Conservation (phyloP, 768 basidiomycete genomes). For the Pleurotus pulmonarius region DNA sequence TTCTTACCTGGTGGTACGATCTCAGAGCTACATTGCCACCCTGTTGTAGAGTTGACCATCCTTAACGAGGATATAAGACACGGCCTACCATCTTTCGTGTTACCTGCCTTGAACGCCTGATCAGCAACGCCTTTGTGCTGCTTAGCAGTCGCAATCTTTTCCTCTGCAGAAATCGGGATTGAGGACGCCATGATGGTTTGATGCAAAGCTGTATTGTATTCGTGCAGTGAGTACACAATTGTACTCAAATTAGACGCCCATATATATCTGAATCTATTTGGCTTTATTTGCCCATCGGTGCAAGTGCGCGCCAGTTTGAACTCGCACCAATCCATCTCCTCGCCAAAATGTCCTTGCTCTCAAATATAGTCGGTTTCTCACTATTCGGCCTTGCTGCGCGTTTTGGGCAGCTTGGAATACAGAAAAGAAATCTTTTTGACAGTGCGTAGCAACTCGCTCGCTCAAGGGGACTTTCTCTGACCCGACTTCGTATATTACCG, state of each 20-base stretch:
- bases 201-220: constrained; percentile 18
- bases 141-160: constrained; percentile 59
- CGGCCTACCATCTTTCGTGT: constrained; percentile 53
- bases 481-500: not conserved
- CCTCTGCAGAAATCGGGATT: constrained; percentile 17
- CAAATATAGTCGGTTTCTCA: constrained; percentile 75
- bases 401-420: constrained; percentile 84
- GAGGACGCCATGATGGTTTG: not conserved
- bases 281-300: not conserved
- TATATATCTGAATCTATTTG: not conserved
- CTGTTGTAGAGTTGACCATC: no score
- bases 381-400: constrained; percentile 79
- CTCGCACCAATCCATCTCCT: not conserved
- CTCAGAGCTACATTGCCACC: constrained; percentile 47
- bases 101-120: constrained; percentile 64
- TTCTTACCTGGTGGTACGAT: constrained; percentile 65
- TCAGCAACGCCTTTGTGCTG: constrained; percentile 67
- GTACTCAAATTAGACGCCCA: constrained; percentile 5
- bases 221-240: no score
- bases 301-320: not conserved
- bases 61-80: not conserved
- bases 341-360: constrained; percentile 54
- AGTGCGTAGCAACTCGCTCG: constrained; percentile 48
- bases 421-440: constrained; percentile 71
- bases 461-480: not conserved